Evolutionary conservation across 257 asterid genomes (phyloP).

Genomic region (Osmanthus fragrans): DNA sequence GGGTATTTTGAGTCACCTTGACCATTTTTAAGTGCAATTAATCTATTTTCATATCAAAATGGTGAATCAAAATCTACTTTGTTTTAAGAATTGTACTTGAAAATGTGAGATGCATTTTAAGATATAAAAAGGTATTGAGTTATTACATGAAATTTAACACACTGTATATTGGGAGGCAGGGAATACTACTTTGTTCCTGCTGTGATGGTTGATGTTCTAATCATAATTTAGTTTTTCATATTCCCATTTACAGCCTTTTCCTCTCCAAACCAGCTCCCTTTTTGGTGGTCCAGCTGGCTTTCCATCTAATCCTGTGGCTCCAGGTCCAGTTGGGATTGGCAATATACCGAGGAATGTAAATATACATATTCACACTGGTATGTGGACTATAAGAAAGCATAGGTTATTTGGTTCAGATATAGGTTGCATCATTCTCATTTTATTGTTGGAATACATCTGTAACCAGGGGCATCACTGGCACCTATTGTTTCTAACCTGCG

Average conservation of each 20-base stretch:
- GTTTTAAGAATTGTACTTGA: not conserved
- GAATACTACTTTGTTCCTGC: not conserved
- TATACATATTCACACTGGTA: slow-evolving; percentile 88
- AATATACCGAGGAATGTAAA: slow-evolving; percentile 68
- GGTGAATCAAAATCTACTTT: not conserved
- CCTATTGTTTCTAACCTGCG: slow-evolving; percentile 51
- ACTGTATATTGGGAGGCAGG: not conserved
- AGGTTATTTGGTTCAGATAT: not conserved
- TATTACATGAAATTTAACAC: not conserved
- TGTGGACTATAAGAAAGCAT: slow-evolving; percentile 11
- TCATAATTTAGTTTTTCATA: not conserved
- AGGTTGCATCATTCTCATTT: not conserved
- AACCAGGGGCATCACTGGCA: slow-evolving; percentile 45
- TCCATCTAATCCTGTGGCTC: slow-evolving; percentile 43
- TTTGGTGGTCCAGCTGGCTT: slow-evolving; percentile 55
- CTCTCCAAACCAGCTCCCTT: slow-evolving; percentile 77
- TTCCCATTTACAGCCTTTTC: slow-evolving; percentile 75
- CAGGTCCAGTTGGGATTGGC: slow-evolving; percentile 61
- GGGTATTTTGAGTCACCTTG: not conserved
- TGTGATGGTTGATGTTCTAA: not conserved
- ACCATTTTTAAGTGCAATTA: not conserved
- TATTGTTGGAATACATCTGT: not conserved
- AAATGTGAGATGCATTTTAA: not conserved
- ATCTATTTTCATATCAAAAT: too few species aligned
- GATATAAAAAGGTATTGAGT: not conserved